A percentile compares a stretch with the other conserved stretches of the same genome.
Conservation (phyloP, 768 basidiomycete species). For the Rhizopogon vinicolor region DNA sequence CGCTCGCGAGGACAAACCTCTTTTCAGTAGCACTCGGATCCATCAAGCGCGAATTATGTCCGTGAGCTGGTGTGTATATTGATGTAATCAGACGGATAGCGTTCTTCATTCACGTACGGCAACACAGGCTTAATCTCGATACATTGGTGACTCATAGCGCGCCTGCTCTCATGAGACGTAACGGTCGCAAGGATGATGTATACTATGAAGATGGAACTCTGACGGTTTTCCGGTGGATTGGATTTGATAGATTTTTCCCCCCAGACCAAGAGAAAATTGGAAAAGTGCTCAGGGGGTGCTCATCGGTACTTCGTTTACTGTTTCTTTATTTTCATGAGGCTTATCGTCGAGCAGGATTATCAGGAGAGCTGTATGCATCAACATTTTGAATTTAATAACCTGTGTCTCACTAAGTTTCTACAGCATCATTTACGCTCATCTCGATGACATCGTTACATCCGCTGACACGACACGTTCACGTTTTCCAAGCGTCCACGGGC, state of each 20-base stretch:
- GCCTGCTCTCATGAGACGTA: slow-evolving; percentile 40
- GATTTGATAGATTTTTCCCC: slow-evolving; percentile 61
- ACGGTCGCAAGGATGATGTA: slow-evolving; percentile 15
- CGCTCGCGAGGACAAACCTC: slow-evolving; percentile 66
- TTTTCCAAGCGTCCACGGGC: slow-evolving; percentile 40
- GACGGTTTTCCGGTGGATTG: slow-evolving; percentile 66
- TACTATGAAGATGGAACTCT: slow-evolving; percentile 46
- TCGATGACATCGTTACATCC: slow-evolving; percentile 44
- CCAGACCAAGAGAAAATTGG: slow-evolving; percentile 29
- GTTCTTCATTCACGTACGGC: not conserved
- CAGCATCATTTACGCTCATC: slow-evolving; percentile 66
- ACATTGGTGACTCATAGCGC: slow-evolving; percentile 51
- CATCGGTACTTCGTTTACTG: slow-evolving; percentile 42
- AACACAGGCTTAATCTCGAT: slow-evolving; percentile 51
- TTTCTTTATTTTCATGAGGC: not conserved
- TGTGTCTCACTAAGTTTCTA: slow-evolving; percentile 4
- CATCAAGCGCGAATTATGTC: slow-evolving; percentile 65
- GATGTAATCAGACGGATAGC: not conserved
- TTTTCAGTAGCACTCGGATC: slow-evolving; percentile 64
- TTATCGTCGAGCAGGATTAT: slow-evolving; percentile 50
- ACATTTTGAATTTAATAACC: not conserved
- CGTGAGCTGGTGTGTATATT: slow-evolving; percentile 49
- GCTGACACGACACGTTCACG: slow-evolving; percentile 29
- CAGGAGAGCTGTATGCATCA: slow-evolving; percentile 62
- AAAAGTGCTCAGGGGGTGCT: slow-evolving; percentile 48